These are phyloP conservation scores for Wickerhamiella azyma DNA, from an alignment of 805 yeast species.

Conservation along the genomic window DNA sequence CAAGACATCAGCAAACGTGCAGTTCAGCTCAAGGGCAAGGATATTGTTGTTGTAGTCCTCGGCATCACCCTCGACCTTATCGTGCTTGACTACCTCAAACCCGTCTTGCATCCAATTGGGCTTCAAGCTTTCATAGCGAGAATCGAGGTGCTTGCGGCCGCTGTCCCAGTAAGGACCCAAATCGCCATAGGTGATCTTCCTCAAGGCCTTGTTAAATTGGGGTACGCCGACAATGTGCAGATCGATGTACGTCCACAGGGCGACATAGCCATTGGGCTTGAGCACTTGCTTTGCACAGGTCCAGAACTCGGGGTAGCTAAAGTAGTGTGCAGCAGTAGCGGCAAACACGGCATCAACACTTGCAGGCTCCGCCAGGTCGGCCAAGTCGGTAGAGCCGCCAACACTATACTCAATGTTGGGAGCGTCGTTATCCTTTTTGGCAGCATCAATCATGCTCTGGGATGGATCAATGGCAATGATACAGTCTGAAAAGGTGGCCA, in stretches of 20 bases:
- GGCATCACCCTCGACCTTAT: constrained; percentile 20
- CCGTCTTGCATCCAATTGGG: constrained; percentile 29
- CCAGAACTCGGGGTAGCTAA: constrained; percentile 43
- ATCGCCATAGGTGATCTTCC: constrained; percentile 35
- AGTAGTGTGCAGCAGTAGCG: constrained; percentile 88
- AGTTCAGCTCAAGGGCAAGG: constrained; percentile 15
- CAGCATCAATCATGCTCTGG: constrained; percentile 39
- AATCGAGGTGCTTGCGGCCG: constrained; percentile 46
- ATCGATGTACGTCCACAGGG: constrained; percentile 65
- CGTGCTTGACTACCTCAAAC: constrained; percentile 31
- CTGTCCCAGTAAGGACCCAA: constrained; percentile 71
- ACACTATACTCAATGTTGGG: constrained; percentile 17
- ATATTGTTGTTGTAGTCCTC: constrained; percentile 14
- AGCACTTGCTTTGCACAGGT: constrained; percentile 34
- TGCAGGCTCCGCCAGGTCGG: constrained; percentile 15
- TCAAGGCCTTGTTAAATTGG: constrained; percentile 40
- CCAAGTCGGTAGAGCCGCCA: constrained; percentile 18
- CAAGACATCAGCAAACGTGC: constrained; percentile 33
- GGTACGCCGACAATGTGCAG: constrained; percentile 43
- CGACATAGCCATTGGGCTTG: constrained; percentile 51
- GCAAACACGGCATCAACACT: constrained; percentile 54
- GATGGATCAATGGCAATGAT: constrained; percentile 56
- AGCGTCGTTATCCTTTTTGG: constrained; percentile 21
- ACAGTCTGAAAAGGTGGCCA: constrained; percentile 32
- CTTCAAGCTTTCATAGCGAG: constrained; percentile 32